These are phyloP conservation scores for Tuber borchii DNA, from an alignment of 495 filamentous ascomycete genomes.

Conservation along the genomic window DNA sequence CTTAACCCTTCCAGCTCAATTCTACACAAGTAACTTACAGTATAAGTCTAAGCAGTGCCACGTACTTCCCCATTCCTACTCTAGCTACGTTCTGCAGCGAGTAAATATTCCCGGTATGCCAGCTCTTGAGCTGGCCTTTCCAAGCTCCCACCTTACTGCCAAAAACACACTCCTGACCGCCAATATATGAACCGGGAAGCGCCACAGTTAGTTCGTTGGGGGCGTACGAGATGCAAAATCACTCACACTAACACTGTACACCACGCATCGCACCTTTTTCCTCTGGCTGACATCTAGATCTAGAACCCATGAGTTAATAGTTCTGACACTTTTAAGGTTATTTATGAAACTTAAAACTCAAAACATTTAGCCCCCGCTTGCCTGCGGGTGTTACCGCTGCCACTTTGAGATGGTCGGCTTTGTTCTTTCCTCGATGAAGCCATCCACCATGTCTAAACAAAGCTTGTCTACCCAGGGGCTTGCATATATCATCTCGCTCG, in stretches of 20 bases:
- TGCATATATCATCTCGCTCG: background rate
- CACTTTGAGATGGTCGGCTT: background rate
- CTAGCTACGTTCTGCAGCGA: background rate
- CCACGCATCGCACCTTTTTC: background rate
- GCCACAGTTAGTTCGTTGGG: background rate
- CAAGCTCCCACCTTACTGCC: background rate
- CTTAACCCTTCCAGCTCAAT: background rate
- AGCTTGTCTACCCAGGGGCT: background rate
- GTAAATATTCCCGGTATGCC: background rate
- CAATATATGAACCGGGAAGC: background rate
- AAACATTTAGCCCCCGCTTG: background rate
- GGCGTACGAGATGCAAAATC: background rate
- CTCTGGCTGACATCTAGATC: background rate
- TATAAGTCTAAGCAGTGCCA: too few species aligned
- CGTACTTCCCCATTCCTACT: background rate
- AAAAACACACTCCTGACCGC: background rate
- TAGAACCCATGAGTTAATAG: background rate
- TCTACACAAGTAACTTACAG: too few species aligned
- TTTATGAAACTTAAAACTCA: background rate
- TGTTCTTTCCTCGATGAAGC: background rate
- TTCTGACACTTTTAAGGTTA: background rate
- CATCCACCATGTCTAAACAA: background rate
- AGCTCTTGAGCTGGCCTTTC: background rate
- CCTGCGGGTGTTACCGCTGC: background rate
- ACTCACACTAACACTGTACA: background rate